Evolutionary conservation across 2,329 filamentous ascomycete species (phyloP).

Genomic region (Sphaerulina populicola): DNA sequence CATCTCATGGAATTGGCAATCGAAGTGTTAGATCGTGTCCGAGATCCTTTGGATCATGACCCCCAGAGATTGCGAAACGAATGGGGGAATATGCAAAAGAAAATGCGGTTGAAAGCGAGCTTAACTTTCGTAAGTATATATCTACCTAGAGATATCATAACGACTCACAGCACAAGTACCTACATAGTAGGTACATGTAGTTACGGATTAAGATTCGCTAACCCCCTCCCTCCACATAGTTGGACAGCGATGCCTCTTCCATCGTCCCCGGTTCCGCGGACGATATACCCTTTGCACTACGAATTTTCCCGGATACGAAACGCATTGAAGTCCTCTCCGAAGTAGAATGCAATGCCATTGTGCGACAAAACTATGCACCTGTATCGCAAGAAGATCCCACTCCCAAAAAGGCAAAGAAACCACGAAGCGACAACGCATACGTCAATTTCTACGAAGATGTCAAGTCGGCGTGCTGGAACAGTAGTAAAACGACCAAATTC

Average conservation of each 20-base stretch:
- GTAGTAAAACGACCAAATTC: not conserved
- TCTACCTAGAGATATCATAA: no score
- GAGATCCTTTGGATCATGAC: conserved; percentile 10
- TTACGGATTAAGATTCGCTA: not conserved
- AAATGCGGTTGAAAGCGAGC: conserved; percentile 8
- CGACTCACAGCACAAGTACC: no score
- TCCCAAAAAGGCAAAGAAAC: not conserved
- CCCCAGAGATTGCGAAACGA: conserved; percentile 8
- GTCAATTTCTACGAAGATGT: not conserved
- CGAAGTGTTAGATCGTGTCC: conserved; percentile 5
- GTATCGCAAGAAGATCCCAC: not conserved
- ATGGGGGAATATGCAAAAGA: conserved; percentile 13
- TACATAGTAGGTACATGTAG: no score
- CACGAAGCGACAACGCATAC: not conserved
- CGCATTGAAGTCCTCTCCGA: not conserved
- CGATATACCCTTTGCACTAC: not conserved
- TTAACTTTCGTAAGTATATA: conserved; percentile 6
- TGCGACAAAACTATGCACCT: not conserved
- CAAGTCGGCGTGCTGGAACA: not conserved
- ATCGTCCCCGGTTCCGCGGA: not conserved
- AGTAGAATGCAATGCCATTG: not conserved
- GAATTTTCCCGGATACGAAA: not conserved
- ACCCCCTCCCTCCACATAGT: not conserved
- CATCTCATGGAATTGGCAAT: conserved; percentile 10
- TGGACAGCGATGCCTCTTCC: conserved; percentile 1